phyloP scores from a whole-genome alignment of 257 asterid genomes.

The Oldenlandia corymbosa region DNA sequence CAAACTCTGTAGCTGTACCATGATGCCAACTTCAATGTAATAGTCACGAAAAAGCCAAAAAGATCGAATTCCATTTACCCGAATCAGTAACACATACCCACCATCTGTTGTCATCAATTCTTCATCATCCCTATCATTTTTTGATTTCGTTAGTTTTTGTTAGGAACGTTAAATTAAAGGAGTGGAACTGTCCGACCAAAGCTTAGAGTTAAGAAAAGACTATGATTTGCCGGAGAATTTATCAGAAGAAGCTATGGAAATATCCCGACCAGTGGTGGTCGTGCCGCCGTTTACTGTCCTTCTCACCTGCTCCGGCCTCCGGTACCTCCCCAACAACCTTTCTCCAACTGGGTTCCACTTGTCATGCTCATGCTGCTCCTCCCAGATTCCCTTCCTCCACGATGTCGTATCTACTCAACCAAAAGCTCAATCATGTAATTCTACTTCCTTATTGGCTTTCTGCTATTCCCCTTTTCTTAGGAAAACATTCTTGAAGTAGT shows the following conservation, averaged over 20 bases:
- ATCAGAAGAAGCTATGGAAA: slow-evolving; percentile 30
- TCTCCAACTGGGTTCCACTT: slow-evolving; percentile 18
- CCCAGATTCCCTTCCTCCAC: slow-evolving; percentile 23
- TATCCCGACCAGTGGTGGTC: slow-evolving; percentile 34
- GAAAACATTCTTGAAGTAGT: too few relatives aligned
- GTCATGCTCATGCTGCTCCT: slow-evolving; percentile 21
- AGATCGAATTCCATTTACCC: too few relatives aligned
- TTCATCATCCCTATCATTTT: too few relatives aligned
- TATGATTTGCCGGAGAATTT: slow-evolving; percentile 56
- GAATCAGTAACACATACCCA: too few relatives aligned
- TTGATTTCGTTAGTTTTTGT: too few relatives aligned
- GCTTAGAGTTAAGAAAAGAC: background rate
- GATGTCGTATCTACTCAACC: slow-evolving; percentile 20
- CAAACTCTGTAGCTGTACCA: too few relatives aligned
- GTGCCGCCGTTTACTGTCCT: slow-evolving; percentile 32
- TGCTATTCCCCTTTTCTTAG: too few relatives aligned
- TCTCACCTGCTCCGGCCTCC: slow-evolving; percentile 26
- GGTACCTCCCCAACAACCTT: slow-evolving; percentile 9
- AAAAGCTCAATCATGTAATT: slow-evolving; percentile 28
- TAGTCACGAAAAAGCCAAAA: too few relatives aligned
- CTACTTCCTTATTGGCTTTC: background rate
- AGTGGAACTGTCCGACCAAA: too few relatives aligned
- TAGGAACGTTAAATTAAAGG: too few relatives aligned
- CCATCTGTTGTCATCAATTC: too few relatives aligned
- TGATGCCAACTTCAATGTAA: too few relatives aligned